These are phyloP conservation scores for Cyamopsis tetragonoloba DNA, from an alignment of 306 rosid genomes.

Conservation along the genomic window DNA sequence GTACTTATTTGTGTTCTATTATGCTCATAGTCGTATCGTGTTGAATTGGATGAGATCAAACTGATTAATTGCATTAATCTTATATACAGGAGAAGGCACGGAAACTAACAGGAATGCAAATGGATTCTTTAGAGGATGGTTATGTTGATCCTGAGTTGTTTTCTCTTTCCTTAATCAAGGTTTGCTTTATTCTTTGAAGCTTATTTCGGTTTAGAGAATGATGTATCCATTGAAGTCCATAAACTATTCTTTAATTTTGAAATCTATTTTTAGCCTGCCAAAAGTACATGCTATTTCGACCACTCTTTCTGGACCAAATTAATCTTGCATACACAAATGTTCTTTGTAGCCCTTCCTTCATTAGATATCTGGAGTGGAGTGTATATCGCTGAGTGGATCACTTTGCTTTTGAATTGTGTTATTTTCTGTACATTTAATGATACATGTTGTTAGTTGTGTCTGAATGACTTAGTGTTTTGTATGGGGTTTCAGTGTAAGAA, in stretches of 20 bases:
- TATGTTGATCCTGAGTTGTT: slow-evolving; percentile 71
- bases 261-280: not conserved
- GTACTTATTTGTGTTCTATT: no score
- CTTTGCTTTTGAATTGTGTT: no score
- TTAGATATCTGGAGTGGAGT: no score
- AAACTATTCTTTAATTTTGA: not conserved
- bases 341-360: not conserved
- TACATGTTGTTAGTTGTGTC: no score
- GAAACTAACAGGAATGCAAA: slow-evolving; percentile 83
- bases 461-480: no score
- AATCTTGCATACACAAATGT: not conserved
- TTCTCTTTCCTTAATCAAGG: slow-evolving; percentile 90
- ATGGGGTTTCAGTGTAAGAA: slow-evolving; percentile 72
- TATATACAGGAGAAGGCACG: slow-evolving; percentile 76
- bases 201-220: not conserved
- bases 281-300: not conserved
- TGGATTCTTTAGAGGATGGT: slow-evolving; percentile 74
- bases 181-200: slow-evolving; percentile 26
- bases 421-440: no score
- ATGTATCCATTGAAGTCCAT: not conserved
- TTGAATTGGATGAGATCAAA: not conserved
- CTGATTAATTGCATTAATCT: slow-evolving; percentile 25
- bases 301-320: not conserved
- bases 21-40: not conserved
- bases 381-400: no score